Conservation (phyloP, 2,329 filamentous ascomycete genomes). For the Curvularia sp. region DNA sequence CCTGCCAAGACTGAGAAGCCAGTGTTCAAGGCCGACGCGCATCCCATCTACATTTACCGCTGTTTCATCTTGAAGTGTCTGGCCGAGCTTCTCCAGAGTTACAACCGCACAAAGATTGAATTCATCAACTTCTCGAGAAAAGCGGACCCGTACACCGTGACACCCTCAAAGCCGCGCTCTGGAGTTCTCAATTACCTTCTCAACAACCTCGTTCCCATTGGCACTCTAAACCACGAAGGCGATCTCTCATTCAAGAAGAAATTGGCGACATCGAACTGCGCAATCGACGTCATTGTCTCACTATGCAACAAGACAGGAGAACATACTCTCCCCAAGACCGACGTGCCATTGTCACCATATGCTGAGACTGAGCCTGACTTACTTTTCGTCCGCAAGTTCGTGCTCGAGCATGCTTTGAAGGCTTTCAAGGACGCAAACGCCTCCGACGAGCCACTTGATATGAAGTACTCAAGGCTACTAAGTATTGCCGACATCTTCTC, state of each 20-base stretch:
- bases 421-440: slow-evolving; percentile 87
- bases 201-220: slow-evolving; percentile 74
- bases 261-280: slow-evolving; percentile 81
- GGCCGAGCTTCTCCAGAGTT: slow-evolving; percentile 86
- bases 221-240: slow-evolving; percentile 73
- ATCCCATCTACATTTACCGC: slow-evolving; percentile 94
- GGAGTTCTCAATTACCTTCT: slow-evolving; percentile 93
- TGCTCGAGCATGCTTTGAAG: slow-evolving; percentile 89
- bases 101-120: slow-evolving; percentile 94
- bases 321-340: slow-evolving; percentile 63
- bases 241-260: slow-evolving; percentile 83
- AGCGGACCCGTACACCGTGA: slow-evolving; percentile 79
- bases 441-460: slow-evolving; percentile 80
- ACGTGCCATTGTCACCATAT: slow-evolving; percentile 40
- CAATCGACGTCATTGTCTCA: slow-evolving; percentile 84
- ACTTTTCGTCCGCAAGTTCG: slow-evolving; percentile 91
- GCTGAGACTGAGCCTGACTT: slow-evolving; percentile 83
- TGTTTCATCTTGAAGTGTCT: slow-evolving; percentile 94
- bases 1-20: slow-evolving; percentile 65
- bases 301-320: slow-evolving; percentile 89
- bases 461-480: slow-evolving; percentile 86
- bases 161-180: slow-evolving; percentile 91
- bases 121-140: slow-evolving; percentile 99
- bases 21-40: slow-evolving; percentile 87
- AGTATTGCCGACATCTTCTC: slow-evolving; percentile 91